A percentile compares a stretch with the other conserved stretches of the same genome.
These are phyloP conservation scores for Cicer cuneatum DNA, from an alignment of 306 rosid genomes.

Conservation along the genomic window DNA sequence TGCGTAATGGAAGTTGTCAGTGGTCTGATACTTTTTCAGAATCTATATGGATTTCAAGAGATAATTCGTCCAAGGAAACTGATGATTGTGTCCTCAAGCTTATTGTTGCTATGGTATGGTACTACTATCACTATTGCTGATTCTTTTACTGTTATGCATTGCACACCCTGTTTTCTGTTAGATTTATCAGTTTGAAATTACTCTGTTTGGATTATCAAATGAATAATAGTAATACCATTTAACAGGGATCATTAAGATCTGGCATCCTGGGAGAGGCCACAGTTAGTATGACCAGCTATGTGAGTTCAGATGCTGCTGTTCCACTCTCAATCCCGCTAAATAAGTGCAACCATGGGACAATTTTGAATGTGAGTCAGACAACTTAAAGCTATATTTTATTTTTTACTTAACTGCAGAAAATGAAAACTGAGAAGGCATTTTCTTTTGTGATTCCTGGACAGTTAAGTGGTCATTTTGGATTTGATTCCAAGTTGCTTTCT, in stretches of 20 bases:
- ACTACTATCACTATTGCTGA: slow-evolving; percentile 38
- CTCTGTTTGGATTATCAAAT: slow-evolving; percentile 31
- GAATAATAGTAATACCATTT: slow-evolving; percentile 11
- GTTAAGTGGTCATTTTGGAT: slow-evolving; percentile 36
- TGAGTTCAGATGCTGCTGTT: slow-evolving; percentile 53
- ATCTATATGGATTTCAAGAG: slow-evolving; percentile 55
- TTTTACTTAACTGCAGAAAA: slow-evolving; percentile 18
- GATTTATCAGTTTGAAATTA: slow-evolving; percentile 33
- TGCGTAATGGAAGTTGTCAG: slow-evolving; percentile 62
- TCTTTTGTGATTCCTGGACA: slow-evolving; percentile 16
- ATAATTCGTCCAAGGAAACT: slow-evolving; percentile 47
- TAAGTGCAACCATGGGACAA: slow-evolving; percentile 59
- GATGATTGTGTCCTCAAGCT: slow-evolving; percentile 59
- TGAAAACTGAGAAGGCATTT: slow-evolving; percentile 3
- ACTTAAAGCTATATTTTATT: slow-evolving; percentile 31
- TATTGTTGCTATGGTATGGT: slow-evolving; percentile 69
- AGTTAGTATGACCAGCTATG: slow-evolving; percentile 53
- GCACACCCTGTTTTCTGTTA: slow-evolving; percentile 26
- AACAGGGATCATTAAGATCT: slow-evolving; percentile 64
- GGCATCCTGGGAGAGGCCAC: slow-evolving; percentile 68
- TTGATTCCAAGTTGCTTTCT: slow-evolving; percentile 11
- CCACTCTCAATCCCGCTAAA: slow-evolving; percentile 60
- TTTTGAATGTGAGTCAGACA: slow-evolving; percentile 58
- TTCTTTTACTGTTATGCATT: slow-evolving; percentile 20
- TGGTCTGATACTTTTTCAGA: slow-evolving; percentile 65